Base-by-base conservation (phyloP, 1,139 yeast genomes). In the Chernovozyma aurita region DNA sequence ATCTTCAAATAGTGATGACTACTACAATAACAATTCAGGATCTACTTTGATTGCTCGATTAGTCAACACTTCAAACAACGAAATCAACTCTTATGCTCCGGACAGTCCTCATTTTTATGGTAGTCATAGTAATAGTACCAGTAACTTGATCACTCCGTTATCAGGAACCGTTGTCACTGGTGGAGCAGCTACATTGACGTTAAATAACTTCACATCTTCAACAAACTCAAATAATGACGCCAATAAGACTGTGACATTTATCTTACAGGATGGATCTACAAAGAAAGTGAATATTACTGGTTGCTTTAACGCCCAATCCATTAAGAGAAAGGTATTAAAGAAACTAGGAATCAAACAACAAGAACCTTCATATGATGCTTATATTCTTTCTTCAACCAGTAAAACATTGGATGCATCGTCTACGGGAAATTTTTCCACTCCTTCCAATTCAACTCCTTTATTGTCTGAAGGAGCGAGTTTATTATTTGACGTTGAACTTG, bases 261-360 rank as follows among this genome's bases (percentile, higher is more conserved):
- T 88, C 29, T 66, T 80, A 16, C 83, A 79, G 36, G 85, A 80
- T 55, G 97, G 97, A 0, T 70, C 82, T n/a, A 70, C 80, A 5
- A 81, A 81, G 47, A 70, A 76, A 35, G 81, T 87, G 28, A 81
- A 83, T 49, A 82, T 87, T 1, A 76, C 80, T 11, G 95, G 90
- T 1, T 85, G 95, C 52, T 82, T 79, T 55, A 83, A 82, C 51
- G 90, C 95, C 1, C 84, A 78, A 38, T 78, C 88, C 11, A 84
- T 87, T 35, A 86, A 85, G 55, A 67, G 79, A 35, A 80, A 80
- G 47, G 80, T 85, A 2, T 61, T 87, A 42, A 76, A 78, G 47
- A 76, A 78, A 47, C 57, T 84, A 33, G 80, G 82, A 3, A 55
- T 78, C 61, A 42, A 70, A 41, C 55, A 53, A 41, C 42, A 50